Percentiles rank a stretch among this genome's conserved stretches.
These are phyloP conservation scores for Phytophthora lateralis DNA, from an alignment of 352 stramenopile genomes.

Conservation along the genomic window DNA sequence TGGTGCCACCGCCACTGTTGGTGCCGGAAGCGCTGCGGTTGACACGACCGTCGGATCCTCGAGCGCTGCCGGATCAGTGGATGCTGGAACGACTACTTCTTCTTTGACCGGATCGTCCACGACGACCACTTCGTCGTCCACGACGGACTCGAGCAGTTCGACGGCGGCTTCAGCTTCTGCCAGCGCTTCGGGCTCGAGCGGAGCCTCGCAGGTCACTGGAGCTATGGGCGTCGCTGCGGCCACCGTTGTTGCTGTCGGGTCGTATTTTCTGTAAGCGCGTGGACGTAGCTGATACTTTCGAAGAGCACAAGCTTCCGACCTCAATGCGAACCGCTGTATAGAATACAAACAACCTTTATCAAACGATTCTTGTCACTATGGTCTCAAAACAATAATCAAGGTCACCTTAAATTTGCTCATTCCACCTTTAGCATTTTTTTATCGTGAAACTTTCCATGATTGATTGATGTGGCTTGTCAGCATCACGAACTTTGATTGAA, in stretches of 20 bases:
- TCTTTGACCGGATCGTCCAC: not conserved
- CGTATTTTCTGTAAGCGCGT: slow-evolving; percentile 33
- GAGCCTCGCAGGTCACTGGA: slow-evolving; percentile 24
- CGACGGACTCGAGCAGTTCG: slow-evolving; percentile 10
- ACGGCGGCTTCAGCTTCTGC: slow-evolving; percentile 17
- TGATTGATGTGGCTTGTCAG: not conserved
- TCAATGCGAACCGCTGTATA: not conserved
- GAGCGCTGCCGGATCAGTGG: slow-evolving; percentile 11
- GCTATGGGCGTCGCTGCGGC: slow-evolving; percentile 27
- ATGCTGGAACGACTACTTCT: slow-evolving; percentile 16
- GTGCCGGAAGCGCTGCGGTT: slow-evolving; percentile 10
- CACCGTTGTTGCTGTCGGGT: slow-evolving; percentile 27
- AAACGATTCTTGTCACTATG: too few species aligned
- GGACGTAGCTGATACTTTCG: not conserved
- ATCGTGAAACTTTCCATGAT: too few species aligned
- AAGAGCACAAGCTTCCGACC: too few species aligned
- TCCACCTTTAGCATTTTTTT: too few species aligned
- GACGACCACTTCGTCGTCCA: slow-evolving; percentile 12
- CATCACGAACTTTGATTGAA: too few species aligned
- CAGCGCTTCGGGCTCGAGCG: slow-evolving; percentile 32
- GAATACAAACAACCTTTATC: not conserved
- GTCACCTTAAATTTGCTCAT: too few species aligned
- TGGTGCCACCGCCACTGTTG: slow-evolving; percentile 14
- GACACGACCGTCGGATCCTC: slow-evolving; percentile 21
- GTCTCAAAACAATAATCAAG: too few species aligned